Evolutionary conservation across 1,139 yeast genomes (phyloP), one percentile per base, ranked within the genome.

Genomic region (Pichia sp.): DNA sequence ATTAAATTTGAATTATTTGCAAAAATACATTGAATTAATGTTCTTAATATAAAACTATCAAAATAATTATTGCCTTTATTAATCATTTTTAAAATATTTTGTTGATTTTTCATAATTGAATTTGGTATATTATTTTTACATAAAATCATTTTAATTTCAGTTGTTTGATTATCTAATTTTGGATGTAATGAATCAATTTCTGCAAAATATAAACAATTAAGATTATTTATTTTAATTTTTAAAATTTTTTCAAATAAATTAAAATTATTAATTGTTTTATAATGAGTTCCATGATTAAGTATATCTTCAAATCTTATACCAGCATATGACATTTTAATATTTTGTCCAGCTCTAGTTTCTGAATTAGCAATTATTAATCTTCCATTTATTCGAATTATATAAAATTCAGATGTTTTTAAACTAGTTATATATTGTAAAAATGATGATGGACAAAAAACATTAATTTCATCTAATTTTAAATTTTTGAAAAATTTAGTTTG

Each of bases 281-380:
- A 20, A 3, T 25, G 25, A 0, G 35, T 30, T 5, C 51, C 53
- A 30, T 39, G 35, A 6, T 40, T 45, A 3, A 52, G 20, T 16
- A 52, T 30, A 41, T 52, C 55, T 41, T 52, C 55, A 44, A 52
- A 52, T 30, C 55, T n/a, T 11, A 52, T 52, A 10, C 55, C 55
- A 12, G 43, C 43, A 40, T 47, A 51, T 7, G 51, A 49, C 47
- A 49, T 49, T 29, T 41, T 39, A 1, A 24, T 11, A 42, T 51
- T 30, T 39, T 49, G 52, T 1, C 41, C 43, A 3, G 37, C 37
- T 20, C 54, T 32, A 12, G 47, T 45, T n/a, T 51, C 52, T 2
- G 43, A 10, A 36, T 49, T 49, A 3, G 47, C 46, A 23, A 51
- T 47, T 6, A 49, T 24, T 1, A 40, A n/a, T 26, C 38, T 35